Evolutionary conservation across 2,329 filamentous ascomycete genomes (phyloP), one percentile per base, ranked within the genome.

Genomic region (Pestalotiopsis fici): DNA sequence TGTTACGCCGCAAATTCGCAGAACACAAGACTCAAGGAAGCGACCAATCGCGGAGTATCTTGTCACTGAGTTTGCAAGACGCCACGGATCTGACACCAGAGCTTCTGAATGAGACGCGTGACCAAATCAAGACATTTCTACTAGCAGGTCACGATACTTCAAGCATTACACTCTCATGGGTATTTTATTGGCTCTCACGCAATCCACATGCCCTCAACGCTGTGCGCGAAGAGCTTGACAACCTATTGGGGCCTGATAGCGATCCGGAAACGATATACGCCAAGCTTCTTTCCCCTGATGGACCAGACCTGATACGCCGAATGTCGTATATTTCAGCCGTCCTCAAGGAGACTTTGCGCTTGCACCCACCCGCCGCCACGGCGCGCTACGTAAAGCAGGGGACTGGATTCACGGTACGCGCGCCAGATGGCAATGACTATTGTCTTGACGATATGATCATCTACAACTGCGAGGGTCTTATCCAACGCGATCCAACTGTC

Each of bases 241-340:
- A 5, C 43, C 43, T 50, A n/a, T 21, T 50, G 18, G 43, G 43
- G 43, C 43, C 1, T 3, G 43, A 50, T 3, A 50, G 18, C 43
- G 43, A 50, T 18, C 4, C 43, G 18, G 43, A 50, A 50, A 21
- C 43, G n/a, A 21, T 50, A 50, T 50, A 21, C 2, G 18, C 43
- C 43, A 18, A n/a, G 6, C 43, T 50, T 18, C 18, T 50, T 18
- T 18, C 43, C 7, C 43, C 43, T 4, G 43, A 50, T 2, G 78
- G 75, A 12, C 73, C 75, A 1, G 78, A 79, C 15, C 59, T 78
- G 1, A 68, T 50, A 18, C 43, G 43, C 43, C 43, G 43, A 15
- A 79, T 82, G 78, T 61, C 71, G 0, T 81, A 80, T 67, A 76
- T 74, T 3, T 72, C 76, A 5, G 80, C 80, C 6, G 77, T 82